These are phyloP conservation scores for Hypseocharis bilobata DNA, from an alignment of 441 rosid genomes.

Conservation along the genomic window DNA sequence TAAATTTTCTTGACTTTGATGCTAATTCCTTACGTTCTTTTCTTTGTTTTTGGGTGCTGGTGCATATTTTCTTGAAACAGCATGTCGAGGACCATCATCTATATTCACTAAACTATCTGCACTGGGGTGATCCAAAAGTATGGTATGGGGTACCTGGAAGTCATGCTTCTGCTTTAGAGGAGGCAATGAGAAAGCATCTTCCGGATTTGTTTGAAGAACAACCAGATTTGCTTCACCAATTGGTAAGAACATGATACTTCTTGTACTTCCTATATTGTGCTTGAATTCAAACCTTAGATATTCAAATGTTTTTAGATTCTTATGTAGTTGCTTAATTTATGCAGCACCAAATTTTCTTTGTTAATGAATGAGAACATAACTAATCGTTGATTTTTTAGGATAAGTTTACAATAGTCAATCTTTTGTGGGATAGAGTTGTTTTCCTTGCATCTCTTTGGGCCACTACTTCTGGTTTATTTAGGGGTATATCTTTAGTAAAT, in stretches of 20 bases:
- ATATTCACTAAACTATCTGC: constrained; percentile 5
- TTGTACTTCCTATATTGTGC: neutral
- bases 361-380: no score
- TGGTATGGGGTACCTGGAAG: constrained; percentile 6
- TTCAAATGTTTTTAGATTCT: no score
- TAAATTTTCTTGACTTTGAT: neutral
- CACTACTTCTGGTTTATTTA: no score
- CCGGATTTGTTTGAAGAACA: constrained; percentile 7
- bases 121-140: constrained; percentile 3
- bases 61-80: no score
- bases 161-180: constrained; percentile 4
- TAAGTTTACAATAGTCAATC: no score
- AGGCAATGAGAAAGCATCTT: constrained; percentile 1
- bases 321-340: neutral
- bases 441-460: no score
- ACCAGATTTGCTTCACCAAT: constrained; percentile 3
- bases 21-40: no score
- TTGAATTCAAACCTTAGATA: neutral
- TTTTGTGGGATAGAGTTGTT: no score
- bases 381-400: no score
- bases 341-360: no score
- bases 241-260: neutral
- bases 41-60: neutral
- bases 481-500: no score
- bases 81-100: constrained; percentile 7